phyloP scores from a whole-genome alignment of 495 filamentous ascomycete species.

The Tuber aestivum region DNA sequence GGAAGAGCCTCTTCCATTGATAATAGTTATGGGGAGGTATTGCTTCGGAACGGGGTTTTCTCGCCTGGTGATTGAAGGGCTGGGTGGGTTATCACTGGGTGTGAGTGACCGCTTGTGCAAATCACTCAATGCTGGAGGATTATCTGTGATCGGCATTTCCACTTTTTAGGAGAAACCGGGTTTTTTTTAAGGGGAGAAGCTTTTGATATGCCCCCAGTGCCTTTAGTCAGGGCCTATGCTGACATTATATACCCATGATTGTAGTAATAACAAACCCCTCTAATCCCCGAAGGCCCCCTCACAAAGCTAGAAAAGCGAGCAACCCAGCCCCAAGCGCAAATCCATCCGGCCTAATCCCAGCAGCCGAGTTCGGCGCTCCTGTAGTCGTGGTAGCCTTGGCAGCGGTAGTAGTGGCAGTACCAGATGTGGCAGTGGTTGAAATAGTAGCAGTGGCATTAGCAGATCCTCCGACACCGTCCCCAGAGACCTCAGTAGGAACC shows the following conservation, averaged over 20 bases:
- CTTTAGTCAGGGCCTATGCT: neutral
- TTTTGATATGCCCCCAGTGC: neutral
- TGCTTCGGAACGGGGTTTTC: no score
- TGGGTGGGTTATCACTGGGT: neutral
- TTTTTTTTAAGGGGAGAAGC: neutral
- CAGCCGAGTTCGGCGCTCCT: neutral
- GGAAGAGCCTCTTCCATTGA: neutral
- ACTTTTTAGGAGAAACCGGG: neutral
- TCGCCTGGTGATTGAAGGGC: neutral
- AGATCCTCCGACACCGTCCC: neutral
- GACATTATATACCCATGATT: no score
- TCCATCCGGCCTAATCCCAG: neutral
- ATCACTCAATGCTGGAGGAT: neutral
- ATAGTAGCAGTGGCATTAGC: neutral
- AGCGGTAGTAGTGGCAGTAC: neutral
- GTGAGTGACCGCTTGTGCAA: neutral
- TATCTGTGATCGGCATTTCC: neutral
- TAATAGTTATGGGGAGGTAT: neutral
- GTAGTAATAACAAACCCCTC: no score
- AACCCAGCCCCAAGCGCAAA: neutral
- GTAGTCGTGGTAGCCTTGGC: neutral
- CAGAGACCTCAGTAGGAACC: neutral
- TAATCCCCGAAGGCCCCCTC: neutral
- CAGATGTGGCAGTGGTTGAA: neutral
- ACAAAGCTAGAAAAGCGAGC: neutral